Conservation (phyloP, 2,329 filamentous ascomycete genomes). For the Claviceps quebecensis region DNA sequence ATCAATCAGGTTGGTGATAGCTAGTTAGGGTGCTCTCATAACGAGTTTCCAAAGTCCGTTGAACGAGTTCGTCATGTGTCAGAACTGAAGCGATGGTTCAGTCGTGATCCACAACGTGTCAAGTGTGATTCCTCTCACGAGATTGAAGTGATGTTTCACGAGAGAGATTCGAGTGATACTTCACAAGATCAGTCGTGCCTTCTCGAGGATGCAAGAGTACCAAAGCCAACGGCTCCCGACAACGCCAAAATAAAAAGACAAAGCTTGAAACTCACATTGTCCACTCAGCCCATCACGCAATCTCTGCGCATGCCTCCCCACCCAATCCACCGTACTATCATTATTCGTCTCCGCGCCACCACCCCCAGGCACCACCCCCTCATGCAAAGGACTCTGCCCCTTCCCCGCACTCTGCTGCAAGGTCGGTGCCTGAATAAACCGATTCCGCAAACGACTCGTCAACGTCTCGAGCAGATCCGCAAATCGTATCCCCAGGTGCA, state of each 20-base stretch:
- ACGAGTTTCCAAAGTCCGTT: too few species aligned
- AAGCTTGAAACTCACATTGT: constrained; percentile 18
- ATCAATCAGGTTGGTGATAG: neutral
- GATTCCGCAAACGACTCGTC: constrained; percentile 57
- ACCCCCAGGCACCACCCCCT: constrained; percentile 11
- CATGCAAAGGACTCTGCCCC: constrained; percentile 26
- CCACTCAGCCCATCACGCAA: constrained; percentile 26
- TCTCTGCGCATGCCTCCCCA: constrained; percentile 25
- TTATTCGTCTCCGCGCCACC: neutral
- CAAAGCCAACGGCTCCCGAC: too few species aligned
- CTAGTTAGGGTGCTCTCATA: too few species aligned
- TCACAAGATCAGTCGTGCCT: too few species aligned
- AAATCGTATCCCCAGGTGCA: constrained; percentile 73
- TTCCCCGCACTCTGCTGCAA: constrained; percentile 26
- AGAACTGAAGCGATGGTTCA: too few species aligned
- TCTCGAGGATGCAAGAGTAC: too few species aligned
- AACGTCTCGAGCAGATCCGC: constrained; percentile 70
- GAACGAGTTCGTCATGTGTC: too few species aligned
- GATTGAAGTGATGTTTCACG: neutral
- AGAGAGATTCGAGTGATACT: too few species aligned
- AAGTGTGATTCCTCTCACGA: too few species aligned
- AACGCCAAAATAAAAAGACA: neutral
- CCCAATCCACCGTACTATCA: constrained; percentile 15
- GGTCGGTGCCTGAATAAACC: constrained; percentile 54
- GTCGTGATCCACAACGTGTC: too few species aligned